Conservation (phyloP, 73 alveolate genomes). For the Tetrahymena malaccensis region DNA sequence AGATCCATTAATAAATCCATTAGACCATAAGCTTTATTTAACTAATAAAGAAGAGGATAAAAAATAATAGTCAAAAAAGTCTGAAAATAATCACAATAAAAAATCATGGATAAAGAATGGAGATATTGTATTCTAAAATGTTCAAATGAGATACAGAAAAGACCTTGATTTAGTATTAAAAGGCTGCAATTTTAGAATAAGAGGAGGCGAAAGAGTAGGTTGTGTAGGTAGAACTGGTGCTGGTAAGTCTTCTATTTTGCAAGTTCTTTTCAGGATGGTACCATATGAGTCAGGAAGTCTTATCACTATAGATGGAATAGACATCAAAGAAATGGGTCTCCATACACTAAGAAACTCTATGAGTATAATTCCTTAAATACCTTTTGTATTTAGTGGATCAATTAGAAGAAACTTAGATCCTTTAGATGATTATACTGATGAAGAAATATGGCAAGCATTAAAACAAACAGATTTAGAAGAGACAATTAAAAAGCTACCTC, state of each 20-base stretch:
- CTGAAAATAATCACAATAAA: background rate
- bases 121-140: constrained; percentile 55
- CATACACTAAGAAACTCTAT: constrained; percentile 60
- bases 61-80: background rate
- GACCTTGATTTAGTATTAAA: constrained; percentile 63
- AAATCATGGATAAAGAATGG: constrained; percentile 30
- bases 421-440: constrained; percentile 50
- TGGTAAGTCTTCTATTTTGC: constrained; percentile 68
- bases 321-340: constrained; percentile 26
- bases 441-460: constrained; percentile 44
- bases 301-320: background rate
- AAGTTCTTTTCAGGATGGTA: constrained; percentile 35
- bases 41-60: background rate
- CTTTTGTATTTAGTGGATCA: constrained; percentile 56
- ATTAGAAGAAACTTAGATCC: constrained; percentile 83
- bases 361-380: constrained; percentile 70
- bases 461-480: constrained; percentile 39
- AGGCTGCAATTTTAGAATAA: constrained; percentile 50
- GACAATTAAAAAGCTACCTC: constrained; percentile 8
- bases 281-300: background rate
- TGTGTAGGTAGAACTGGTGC: constrained; percentile 81
- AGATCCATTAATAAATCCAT: background rate
- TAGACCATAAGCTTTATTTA: background rate
- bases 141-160: constrained; percentile 66
- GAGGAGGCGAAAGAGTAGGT: constrained; percentile 65